Conservation (phyloP, 2,329 filamentous ascomycete species). For the Cyanodermella asteris region DNA sequence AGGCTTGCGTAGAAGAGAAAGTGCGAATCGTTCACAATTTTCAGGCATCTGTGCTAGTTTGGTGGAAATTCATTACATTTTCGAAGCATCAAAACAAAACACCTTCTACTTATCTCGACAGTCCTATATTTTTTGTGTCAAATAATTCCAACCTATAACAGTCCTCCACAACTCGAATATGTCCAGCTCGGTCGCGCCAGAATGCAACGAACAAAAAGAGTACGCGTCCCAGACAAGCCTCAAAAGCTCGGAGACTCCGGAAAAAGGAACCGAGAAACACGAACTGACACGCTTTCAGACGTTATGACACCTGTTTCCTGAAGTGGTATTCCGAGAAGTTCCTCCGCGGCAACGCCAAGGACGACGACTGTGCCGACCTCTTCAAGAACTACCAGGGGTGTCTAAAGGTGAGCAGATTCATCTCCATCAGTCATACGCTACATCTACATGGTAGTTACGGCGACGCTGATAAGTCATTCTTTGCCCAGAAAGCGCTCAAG, state of each 20-base stretch:
- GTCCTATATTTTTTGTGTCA: too few species aligned
- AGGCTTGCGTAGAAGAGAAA: too few species aligned
- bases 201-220: conserved; percentile 95
- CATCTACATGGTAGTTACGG: too few species aligned
- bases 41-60: too few species aligned
- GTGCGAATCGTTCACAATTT: too few species aligned
- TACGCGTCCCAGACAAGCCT: too few species aligned
- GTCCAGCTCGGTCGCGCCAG: conserved; percentile 84
- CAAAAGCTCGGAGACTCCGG: too few species aligned
- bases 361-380: conserved; percentile 65
- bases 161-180: conserved; percentile 28
- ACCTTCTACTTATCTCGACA: too few species aligned
- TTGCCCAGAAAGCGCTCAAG: conserved; percentile 54
- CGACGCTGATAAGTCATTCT: conserved; percentile 1
- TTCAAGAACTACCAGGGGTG: conserved; percentile 83
- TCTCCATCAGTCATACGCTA: background rate
- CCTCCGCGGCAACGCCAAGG: conserved; percentile 59
- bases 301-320: conserved; percentile 90
- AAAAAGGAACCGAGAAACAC: too few species aligned
- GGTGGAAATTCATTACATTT: too few species aligned
- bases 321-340: conserved; percentile 99
- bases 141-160: too few species aligned
- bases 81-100: too few species aligned
- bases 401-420: conserved; percentile 39
- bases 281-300: conserved; percentile 30